phyloP scores from a whole-genome alignment of 306 rosid genomes.

The Prunus kanzakura region DNA sequence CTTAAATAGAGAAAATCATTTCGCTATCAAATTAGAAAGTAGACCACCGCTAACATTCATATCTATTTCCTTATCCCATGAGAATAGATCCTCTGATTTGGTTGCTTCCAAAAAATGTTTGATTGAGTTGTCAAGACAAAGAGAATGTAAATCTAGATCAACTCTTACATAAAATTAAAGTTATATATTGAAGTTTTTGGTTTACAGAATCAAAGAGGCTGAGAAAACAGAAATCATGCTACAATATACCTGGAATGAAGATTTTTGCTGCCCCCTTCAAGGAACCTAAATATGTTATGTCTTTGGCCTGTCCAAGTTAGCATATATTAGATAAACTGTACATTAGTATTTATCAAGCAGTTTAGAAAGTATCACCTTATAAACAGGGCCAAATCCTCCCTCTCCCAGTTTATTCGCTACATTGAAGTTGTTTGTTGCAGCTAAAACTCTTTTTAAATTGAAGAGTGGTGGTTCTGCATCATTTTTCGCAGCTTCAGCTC shows the following conservation, averaged over 20 bases:
- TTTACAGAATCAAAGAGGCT: conserved; percentile 13
- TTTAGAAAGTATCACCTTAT: neutral
- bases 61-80: too few species aligned
- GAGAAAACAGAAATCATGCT: neutral
- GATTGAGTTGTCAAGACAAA: neutral
- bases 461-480: too few species aligned
- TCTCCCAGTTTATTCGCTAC: too few species aligned
- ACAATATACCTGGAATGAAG: conserved; percentile 73
- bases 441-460: too few species aligned
- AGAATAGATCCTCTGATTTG: too few species aligned
- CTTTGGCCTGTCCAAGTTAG: conserved; percentile 71
- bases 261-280: conserved; percentile 73
- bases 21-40: too few species aligned
- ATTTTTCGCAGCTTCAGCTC: too few species aligned
- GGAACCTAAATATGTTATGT: conserved; percentile 83
- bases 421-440: too few species aligned
- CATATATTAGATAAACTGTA: conserved; percentile 10
- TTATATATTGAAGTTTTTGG: neutral
- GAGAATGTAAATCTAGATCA: neutral
- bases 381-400: too few species aligned
- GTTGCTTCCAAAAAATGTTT: too few species aligned
- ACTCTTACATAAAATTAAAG: neutral
- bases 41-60: too few species aligned
- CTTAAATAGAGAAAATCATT: too few species aligned
- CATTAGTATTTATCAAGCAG: neutral